phyloP scores from a whole-genome alignment of 805 yeast species.

The Candida odintsovae region DNA sequence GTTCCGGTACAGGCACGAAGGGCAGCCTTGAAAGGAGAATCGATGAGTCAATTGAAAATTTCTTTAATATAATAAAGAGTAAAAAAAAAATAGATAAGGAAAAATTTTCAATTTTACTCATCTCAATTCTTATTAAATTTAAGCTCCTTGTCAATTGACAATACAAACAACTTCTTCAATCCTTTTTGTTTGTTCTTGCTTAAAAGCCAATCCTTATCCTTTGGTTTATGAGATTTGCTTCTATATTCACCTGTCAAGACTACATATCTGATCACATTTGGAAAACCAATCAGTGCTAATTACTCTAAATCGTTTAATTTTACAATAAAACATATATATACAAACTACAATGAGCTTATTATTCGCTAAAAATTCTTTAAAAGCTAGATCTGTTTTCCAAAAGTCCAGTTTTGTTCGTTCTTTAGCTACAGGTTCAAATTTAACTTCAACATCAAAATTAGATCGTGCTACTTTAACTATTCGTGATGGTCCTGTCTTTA shows the following conservation, averaged over 20 bases:
- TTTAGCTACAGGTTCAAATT: conserved; percentile 21
- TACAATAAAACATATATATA: conserved; percentile 2
- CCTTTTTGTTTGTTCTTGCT: not conserved
- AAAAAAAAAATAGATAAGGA: not conserved
- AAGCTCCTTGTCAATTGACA: not conserved
- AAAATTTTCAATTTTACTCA: not conserved
- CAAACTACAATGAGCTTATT: conserved; percentile 16
- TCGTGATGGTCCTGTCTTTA: conserved; percentile 88
- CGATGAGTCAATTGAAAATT: not conserved
- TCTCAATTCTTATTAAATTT: not conserved
- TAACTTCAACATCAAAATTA: conserved; percentile 27
- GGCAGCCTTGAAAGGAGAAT: not conserved
- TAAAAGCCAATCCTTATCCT: no score
- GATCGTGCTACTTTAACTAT: conserved; percentile 88
- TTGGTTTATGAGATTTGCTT: conserved; percentile 23
- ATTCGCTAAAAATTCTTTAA: conserved; percentile 21
- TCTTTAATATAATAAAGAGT: not conserved
- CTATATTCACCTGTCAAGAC: conserved; percentile 38
- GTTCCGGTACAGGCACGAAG: not conserved
- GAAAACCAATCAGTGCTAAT: conserved; percentile 40
- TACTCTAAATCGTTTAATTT: no score
- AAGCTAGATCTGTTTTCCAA: conserved; percentile 21
- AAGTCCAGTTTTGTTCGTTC: conserved; percentile 22
- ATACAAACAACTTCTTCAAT: not conserved
- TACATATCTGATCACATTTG: conserved; percentile 47